Evolutionary conservation across 495 filamentous ascomycete genomes (phyloP).

Genomic region (Terfezia claveryi): DNA sequence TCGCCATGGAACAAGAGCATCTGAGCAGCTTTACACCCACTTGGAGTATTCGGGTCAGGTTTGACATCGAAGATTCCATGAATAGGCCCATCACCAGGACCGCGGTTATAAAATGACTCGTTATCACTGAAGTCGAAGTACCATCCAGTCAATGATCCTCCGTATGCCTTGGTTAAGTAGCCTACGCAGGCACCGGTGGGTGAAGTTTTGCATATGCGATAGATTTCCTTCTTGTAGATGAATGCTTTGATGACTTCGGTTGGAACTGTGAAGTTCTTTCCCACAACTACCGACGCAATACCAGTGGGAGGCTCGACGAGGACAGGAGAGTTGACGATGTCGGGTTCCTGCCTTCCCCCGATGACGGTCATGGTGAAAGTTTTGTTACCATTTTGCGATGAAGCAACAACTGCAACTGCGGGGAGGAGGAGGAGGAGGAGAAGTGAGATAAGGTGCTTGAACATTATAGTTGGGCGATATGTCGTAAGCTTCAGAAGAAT

Average conservation of each 20-base stretch:
- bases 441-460: too few relatives aligned
- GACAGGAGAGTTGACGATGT: not conserved
- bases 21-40: not conserved
- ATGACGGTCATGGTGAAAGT: not conserved
- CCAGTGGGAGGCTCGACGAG: not conserved
- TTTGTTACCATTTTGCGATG: not conserved
- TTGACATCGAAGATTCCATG: not conserved
- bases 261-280: not conserved
- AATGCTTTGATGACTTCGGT: not conserved
- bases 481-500: too few relatives aligned
- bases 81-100: not conserved
- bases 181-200: constrained; percentile 6
- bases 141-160: constrained; percentile 1
- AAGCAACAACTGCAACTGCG: too few relatives aligned
- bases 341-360: not conserved
- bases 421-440: too few relatives aligned
- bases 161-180: constrained; percentile 4
- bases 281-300: not conserved
- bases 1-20: too few relatives aligned
- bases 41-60: not conserved
- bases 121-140: constrained; percentile 2
- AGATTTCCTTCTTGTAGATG: constrained; percentile 6
- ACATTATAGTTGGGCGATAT: too few relatives aligned
- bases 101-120: not conserved
- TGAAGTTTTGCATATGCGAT: constrained; percentile 1